These are phyloP conservation scores for Sclerotinia subarctica DNA, from an alignment of 2,329 filamentous ascomycete genomes.

Conservation along the genomic window DNA sequence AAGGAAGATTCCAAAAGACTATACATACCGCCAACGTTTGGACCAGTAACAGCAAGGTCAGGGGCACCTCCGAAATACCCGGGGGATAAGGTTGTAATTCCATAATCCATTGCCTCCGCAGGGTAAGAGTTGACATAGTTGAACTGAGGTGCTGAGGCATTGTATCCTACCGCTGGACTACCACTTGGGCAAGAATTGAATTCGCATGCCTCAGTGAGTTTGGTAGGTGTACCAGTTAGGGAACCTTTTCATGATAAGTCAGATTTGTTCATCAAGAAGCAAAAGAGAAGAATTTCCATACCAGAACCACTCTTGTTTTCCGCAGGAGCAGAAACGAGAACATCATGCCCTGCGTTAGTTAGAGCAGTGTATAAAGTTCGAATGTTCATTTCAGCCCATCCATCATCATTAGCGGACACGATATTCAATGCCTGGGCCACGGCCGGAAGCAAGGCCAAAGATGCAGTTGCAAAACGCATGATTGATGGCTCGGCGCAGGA, in stretches of 20 bases:
- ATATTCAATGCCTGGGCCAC: conserved; percentile 1
- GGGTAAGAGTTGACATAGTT: conserved; percentile 15
- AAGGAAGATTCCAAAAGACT: background rate
- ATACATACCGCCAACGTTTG: conserved; percentile 13
- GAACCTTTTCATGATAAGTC: background rate
- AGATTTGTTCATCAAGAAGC: background rate
- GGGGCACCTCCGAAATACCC: conserved; percentile 12
- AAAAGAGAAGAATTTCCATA: background rate
- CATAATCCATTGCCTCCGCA: conserved; percentile 4
- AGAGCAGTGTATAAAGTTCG: conserved; percentile 9
- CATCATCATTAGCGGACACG: conserved; percentile 1
- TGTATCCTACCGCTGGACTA: conserved; percentile 8
- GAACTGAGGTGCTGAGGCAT: conserved; percentile 10
- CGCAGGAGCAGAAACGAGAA: conserved; percentile 12
- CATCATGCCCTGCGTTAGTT: background rate
- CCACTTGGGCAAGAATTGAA: conserved; percentile 12
- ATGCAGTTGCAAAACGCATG: conserved; percentile 7
- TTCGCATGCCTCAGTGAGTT: background rate
- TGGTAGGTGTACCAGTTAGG: background rate
- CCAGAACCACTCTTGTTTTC: conserved; percentile 7
- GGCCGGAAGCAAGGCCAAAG: conserved; percentile 8
- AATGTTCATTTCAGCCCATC: conserved; percentile 9
- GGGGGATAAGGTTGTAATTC: background rate
- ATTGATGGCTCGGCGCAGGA: background rate
- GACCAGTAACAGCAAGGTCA: conserved; percentile 10